Base-by-base conservation (phyloP, 805 yeast genomes). In the Gaillardinia entomophila region DNA sequence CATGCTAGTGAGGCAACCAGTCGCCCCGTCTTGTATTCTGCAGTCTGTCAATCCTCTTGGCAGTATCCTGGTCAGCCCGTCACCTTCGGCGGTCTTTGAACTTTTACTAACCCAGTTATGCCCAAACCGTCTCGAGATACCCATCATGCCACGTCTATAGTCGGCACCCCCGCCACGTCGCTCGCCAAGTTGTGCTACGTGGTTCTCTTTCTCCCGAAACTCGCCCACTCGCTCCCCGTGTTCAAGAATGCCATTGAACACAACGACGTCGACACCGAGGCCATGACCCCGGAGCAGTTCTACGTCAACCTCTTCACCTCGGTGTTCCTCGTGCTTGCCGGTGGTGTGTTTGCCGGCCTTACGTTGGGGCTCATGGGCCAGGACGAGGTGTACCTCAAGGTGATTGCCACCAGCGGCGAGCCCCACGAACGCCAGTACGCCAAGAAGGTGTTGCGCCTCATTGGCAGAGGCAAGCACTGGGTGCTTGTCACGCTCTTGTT, bases 331-430 rank as follows among this genome's bases (percentile, higher is more conserved):
- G 94, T 85, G 1, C 48, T 86, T 23, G 65, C 82, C 3, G 95
- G 95, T 37, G 95, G 95, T 44, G 79, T 83, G n/a, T 86, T 86
- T 68, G 95, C 95, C 4, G 95, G 95, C 6, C 68, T 90, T 27
- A 92, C 98, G n/a, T 66, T 90, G 30, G 97, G 92, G 2, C 71
- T 90, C 8, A 90, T 90, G 98, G 97, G 97, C 45, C 97, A 90
- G 58, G 97, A 90, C 57, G 97, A 90, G 57, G 90, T 90, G 16
- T 86, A 89, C 49, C 68, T 90, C 40, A 90, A 86, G 57, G 98
- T 90, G 10, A 82, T 90, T 40, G 79, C 88, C 34, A 77, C 82
- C 28, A 77, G 88, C n/a, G 97, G 98, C n/a, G 79, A 81, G 11
- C 55, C 68, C 2, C 43, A 51, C 4, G 97, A 90, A 55, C 73